Evolutionary conservation across 495 filamentous ascomycete genomes (phyloP).

Genomic region (Wilcoxina mikolae): DNA sequence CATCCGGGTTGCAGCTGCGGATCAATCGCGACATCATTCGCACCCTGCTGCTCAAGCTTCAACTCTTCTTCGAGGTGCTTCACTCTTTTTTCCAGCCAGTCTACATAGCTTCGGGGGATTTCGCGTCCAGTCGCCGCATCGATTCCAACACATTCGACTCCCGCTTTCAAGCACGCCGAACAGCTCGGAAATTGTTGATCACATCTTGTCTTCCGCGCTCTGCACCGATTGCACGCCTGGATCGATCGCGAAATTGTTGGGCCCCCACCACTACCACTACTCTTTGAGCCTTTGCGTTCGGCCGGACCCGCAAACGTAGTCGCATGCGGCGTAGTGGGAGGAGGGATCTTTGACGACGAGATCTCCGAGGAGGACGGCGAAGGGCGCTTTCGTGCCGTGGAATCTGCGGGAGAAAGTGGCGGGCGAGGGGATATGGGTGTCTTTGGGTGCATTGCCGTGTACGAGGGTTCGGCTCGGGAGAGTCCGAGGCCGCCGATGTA

Average conservation of each 20-base stretch:
- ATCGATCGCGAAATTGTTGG: conserved; percentile 20
- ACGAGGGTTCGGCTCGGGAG: too few species aligned
- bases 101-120: conserved; percentile 32
- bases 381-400: neutral
- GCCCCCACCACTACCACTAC: neutral
- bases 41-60: conserved; percentile 20
- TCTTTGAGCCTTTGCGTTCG: neutral
- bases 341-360: conserved; percentile 1
- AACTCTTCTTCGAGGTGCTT: conserved; percentile 37
- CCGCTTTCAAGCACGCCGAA: conserved; percentile 38
- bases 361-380: neutral
- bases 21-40: conserved; percentile 29
- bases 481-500: too few species aligned
- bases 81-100: conserved; percentile 40
- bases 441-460: neutral
- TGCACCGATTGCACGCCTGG: conserved; percentile 39
- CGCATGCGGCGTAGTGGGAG: conserved; percentile 2
- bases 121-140: conserved; percentile 26
- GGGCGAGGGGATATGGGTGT: neutral
- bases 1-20: conserved; percentile 22
- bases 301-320: neutral
- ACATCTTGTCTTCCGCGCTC: conserved; percentile 42
- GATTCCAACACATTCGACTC: conserved; percentile 35
- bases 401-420: neutral
- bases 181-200: conserved; percentile 42